phyloP scores from a whole-genome alignment of 2,329 filamentous ascomycete genomes.

The Aspergillus tanneri region DNA sequence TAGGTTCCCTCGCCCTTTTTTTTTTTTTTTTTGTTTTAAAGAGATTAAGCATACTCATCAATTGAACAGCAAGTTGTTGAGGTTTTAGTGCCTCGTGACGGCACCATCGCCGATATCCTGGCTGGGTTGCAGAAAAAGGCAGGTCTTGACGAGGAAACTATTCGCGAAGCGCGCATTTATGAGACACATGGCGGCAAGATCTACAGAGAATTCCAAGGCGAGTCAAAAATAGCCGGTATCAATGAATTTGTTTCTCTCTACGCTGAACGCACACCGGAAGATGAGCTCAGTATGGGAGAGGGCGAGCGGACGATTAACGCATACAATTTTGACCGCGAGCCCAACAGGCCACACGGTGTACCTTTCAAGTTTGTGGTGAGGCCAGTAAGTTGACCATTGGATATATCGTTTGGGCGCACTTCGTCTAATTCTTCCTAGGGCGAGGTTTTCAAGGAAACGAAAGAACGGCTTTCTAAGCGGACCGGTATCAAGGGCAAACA shows the following conservation, averaged over 20 bases:
- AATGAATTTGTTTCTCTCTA: slow-evolving; percentile 83
- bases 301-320: slow-evolving; percentile 69
- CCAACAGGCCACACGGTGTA: slow-evolving; percentile 77
- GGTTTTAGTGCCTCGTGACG: slow-evolving; percentile 82
- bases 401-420: background rate
- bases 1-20: too few species aligned
- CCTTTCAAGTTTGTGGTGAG: slow-evolving; percentile 89
- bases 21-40: background rate
- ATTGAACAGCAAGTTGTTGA: slow-evolving; percentile 67
- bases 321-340: slow-evolving; percentile 91
- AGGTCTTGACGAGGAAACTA: slow-evolving; percentile 72
- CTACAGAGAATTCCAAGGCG: slow-evolving; percentile 70
- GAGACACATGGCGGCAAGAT: slow-evolving; percentile 82
- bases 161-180: slow-evolving; percentile 72
- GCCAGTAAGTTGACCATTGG: slow-evolving; percentile 59
- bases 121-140: slow-evolving; percentile 76
- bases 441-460: slow-evolving; percentile 86
- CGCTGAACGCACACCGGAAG: slow-evolving; percentile 75
- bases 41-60: slow-evolving; percentile 12
- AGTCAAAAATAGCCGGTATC: slow-evolving; percentile 73
- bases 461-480: slow-evolving; percentile 87
- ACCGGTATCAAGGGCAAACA: slow-evolving; percentile 97
- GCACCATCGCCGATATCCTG: slow-evolving; percentile 75
- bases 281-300: slow-evolving; percentile 62
- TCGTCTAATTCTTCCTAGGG: slow-evolving; percentile 51